Evolutionary conservation across 495 filamentous ascomycete species (phyloP).

Genomic region (Penicillium roqueforti): DNA sequence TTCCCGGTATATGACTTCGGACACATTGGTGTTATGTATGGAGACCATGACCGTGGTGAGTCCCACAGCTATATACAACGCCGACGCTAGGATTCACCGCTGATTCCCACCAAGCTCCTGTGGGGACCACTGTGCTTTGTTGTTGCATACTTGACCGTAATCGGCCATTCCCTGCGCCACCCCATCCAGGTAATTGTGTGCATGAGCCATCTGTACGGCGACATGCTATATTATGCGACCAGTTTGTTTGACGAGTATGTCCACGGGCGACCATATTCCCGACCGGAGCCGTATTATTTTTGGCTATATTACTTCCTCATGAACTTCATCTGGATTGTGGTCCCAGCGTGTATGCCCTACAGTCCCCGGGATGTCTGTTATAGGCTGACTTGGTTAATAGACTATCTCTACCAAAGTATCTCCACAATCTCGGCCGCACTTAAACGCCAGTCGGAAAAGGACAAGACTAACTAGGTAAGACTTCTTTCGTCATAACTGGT

Average conservation of each 20-base stretch:
- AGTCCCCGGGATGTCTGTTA: neutral
- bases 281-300: constrained; percentile 78
- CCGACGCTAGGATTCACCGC: constrained; percentile 1
- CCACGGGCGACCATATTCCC: constrained; percentile 56
- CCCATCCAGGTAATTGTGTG: constrained; percentile 68
- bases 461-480: constrained; percentile 35
- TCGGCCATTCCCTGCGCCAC: constrained; percentile 58
- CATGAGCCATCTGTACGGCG: constrained; percentile 81
- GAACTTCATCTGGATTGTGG: constrained; percentile 82
- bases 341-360: constrained; percentile 55
- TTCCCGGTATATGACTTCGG: constrained; percentile 73
- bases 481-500: constrained; percentile 25
- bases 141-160: constrained; percentile 58
- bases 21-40: constrained; percentile 78
- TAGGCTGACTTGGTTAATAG: constrained; percentile 27
- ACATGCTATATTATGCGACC: constrained; percentile 80
- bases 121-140: constrained; percentile 82
- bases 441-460: constrained; percentile 27
- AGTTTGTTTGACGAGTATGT: constrained; percentile 63
- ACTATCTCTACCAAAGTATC: constrained; percentile 51
- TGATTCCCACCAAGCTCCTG: constrained; percentile 42
- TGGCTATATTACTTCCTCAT: constrained; percentile 85
- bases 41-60: constrained; percentile 77
- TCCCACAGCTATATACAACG: constrained; percentile 10
- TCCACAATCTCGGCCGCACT: constrained; percentile 45